Percentiles rank a stretch among this genome's conserved stretches.
Evolutionary conservation across 805 yeast species (phyloP).

Genomic region (Lipomyces lipofer): DNA sequence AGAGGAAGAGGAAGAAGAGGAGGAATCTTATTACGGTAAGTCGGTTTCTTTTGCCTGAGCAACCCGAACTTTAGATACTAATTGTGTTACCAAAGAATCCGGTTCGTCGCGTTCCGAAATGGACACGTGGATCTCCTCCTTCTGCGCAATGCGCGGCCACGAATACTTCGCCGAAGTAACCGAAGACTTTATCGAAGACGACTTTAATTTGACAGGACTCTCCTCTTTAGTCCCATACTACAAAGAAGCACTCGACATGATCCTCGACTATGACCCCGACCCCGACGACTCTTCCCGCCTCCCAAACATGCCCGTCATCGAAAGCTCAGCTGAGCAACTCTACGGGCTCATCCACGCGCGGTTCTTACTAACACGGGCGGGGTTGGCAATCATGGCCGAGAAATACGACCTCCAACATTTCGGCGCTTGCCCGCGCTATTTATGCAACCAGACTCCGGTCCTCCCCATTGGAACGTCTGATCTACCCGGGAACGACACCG

Average conservation of each 20-base stretch:
- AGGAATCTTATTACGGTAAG: constrained; percentile 28
- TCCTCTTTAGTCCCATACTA: constrained; percentile 84
- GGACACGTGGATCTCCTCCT: constrained; percentile 81
- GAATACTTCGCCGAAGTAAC: constrained; percentile 91
- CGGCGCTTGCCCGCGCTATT: constrained; percentile 87
- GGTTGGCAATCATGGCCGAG: constrained; percentile 81
- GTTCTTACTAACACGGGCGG: constrained; percentile 83
- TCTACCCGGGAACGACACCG: constrained; percentile 87
- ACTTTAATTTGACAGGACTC: constrained; percentile 90
- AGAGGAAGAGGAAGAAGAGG: constrained; percentile 31
- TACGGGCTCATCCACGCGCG: constrained; percentile 95
- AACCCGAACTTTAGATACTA: neutral
- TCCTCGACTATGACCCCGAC: constrained; percentile 77
- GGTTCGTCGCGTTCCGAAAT: constrained; percentile 46
- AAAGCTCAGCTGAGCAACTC: constrained; percentile 86
- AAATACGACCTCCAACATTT: constrained; percentile 87
- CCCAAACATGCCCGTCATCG: constrained; percentile 72
- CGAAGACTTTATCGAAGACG: constrained; percentile 93
- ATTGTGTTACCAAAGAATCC: constrained; percentile 29
- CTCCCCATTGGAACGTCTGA: constrained; percentile 92
- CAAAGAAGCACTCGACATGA: constrained; percentile 86
- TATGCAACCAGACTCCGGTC: constrained; percentile 85
- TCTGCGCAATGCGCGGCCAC: constrained; percentile 76
- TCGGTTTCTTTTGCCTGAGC: neutral
- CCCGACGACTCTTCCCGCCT: constrained; percentile 50